phyloP scores from a whole-genome alignment of 1,284 basidiomycete genomes.

The Phellopilus nigrolimitatus region DNA sequence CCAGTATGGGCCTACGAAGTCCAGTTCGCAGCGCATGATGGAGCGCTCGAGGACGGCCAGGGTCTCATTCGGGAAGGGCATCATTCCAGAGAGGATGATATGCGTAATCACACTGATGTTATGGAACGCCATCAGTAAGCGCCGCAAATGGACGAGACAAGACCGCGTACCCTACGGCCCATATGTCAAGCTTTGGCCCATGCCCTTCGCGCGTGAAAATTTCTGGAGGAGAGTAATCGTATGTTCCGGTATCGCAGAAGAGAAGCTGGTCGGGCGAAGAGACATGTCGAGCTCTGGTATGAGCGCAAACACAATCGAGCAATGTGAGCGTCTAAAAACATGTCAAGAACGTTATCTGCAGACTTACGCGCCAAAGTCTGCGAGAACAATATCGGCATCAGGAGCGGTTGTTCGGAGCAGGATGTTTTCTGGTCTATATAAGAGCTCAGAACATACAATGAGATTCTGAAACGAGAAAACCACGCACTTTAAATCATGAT shows the following conservation, averaged over 20 bases:
- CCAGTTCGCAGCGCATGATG: constrained; percentile 10
- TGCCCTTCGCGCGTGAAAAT: constrained; percentile 19
- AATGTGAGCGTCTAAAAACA: background rate
- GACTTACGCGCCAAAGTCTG: constrained; percentile 19
- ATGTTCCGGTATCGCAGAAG: constrained; percentile 18
- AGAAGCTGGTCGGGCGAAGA: constrained; percentile 9
- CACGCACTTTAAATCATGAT: constrained; percentile 20
- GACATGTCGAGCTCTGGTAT: constrained; percentile 14
- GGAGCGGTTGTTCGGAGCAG: constrained; percentile 11
- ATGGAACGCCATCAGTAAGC: background rate
- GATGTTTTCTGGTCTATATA: constrained; percentile 17
- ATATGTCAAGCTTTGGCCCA: constrained; percentile 16
- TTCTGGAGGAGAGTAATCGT: constrained; percentile 19
- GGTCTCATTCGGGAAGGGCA: constrained; percentile 17
- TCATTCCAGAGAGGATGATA: constrained; percentile 16
- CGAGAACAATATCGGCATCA: constrained; percentile 17
- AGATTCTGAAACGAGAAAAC: background rate
- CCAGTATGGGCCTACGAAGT: constrained; percentile 14
- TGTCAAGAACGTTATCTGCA: too few species aligned
- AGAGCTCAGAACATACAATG: background rate
- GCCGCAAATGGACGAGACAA: background rate
- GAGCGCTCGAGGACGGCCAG: constrained; percentile 10
- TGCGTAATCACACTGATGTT: constrained; percentile 14
- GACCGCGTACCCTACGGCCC: constrained; percentile 16
- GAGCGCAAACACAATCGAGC: background rate